These are phyloP conservation scores for Backusella morwellensis DNA, from an alignment of 192 early-diverging fungal genomes.

Conservation along the genomic window DNA sequence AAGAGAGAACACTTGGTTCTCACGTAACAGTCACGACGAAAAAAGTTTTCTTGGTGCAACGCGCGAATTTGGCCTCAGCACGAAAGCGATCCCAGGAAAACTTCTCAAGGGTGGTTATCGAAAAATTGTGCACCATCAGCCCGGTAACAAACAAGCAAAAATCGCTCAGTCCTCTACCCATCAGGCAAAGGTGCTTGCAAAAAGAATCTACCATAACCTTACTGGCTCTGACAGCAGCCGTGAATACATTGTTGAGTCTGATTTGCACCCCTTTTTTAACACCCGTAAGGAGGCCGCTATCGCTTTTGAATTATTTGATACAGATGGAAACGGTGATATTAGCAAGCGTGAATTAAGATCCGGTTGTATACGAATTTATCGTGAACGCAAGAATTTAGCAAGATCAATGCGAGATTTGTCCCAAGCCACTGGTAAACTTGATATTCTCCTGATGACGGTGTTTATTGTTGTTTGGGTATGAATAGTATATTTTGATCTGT, in stretches of 20 bases:
- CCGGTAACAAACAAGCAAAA: neutral
- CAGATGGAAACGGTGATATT: constrained; percentile 85
- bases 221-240: constrained; percentile 33
- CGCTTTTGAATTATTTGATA: constrained; percentile 89
- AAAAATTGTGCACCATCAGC: neutral
- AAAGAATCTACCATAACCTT: constrained; percentile 30
- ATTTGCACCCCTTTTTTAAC: constrained; percentile 75
- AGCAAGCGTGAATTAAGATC: constrained; percentile 79
- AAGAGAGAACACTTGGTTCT: constrained; percentile 15
- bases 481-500: neutral
- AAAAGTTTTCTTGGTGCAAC: constrained; percentile 11
- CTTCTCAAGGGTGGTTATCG: constrained; percentile 18
- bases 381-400: constrained; percentile 72
- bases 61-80: constrained; percentile 11
- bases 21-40: constrained; percentile 14
- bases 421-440: constrained; percentile 81
- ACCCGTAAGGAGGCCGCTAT: constrained; percentile 68
- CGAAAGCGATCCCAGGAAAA: neutral
- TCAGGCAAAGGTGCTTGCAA: constrained; percentile 35
- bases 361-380: constrained; percentile 73
- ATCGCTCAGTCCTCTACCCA: constrained; percentile 3
- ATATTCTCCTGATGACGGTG: constrained; percentile 60
- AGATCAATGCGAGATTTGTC: constrained; percentile 77
- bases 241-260: constrained; percentile 63
- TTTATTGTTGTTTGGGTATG: constrained; percentile 53